Evolutionary conservation across 768 basidiomycete genomes (phyloP).

Genomic region (Russula emetica): DNA sequence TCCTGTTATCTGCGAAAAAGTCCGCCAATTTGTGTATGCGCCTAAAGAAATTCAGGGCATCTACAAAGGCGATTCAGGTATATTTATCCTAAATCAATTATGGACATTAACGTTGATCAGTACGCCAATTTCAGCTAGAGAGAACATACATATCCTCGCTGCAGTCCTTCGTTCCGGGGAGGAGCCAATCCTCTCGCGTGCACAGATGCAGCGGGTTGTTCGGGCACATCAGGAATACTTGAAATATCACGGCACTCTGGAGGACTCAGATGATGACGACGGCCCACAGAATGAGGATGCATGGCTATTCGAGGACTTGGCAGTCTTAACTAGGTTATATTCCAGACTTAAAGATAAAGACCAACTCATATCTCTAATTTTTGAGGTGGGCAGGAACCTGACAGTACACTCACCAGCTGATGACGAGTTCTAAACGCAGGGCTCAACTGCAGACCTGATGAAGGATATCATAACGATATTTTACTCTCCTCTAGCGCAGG

Average conservation of each 20-base stretch:
- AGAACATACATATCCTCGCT: conserved; percentile 71
- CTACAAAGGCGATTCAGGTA: conserved; percentile 76
- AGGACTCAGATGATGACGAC: conserved; percentile 89
- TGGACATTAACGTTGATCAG: conserved; percentile 3
- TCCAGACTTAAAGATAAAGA: conserved; percentile 82
- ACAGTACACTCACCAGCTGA: background rate
- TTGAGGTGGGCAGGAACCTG: conserved; percentile 62
- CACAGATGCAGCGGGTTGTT: conserved; percentile 77
- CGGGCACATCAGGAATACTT: conserved; percentile 76
- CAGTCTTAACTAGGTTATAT: conserved; percentile 73
- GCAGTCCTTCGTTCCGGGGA: conserved; percentile 76
- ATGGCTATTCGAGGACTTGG: conserved; percentile 93
- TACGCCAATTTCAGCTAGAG: conserved; percentile 44
- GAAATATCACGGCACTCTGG: conserved; percentile 50
- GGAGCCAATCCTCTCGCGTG: conserved; percentile 65
- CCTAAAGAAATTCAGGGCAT: conserved; percentile 83
- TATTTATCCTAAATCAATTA: conserved; percentile 30
- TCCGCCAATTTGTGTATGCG: conserved; percentile 81
- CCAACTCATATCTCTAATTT: conserved; percentile 87
- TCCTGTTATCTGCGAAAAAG: conserved; percentile 80
- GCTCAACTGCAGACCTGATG: conserved; percentile 88
- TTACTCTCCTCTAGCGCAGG: conserved; percentile 92
- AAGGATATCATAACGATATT: conserved; percentile 99
- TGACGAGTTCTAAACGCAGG: conserved; percentile 44
- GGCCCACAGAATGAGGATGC: conserved; percentile 93